phyloP scores from a whole-genome alignment of 108 stramenopile genomes.

The Fragilaria radians region DNA sequence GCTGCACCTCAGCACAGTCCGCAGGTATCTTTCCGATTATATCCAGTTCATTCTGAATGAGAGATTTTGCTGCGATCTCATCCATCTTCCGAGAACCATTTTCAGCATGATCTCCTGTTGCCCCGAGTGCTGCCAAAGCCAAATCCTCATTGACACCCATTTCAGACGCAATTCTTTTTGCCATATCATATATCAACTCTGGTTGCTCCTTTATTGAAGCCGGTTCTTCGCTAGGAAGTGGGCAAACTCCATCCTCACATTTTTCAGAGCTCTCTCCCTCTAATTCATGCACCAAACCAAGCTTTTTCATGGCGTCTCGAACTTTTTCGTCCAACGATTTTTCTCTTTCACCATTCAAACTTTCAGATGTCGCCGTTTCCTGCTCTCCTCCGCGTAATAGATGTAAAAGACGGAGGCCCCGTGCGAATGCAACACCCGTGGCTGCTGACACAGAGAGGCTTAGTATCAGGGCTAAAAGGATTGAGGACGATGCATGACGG shows the following conservation, averaged over 20 bases:
- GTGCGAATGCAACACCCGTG: too few species aligned
- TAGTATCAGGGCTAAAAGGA: too few species aligned
- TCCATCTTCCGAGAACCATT: constrained; percentile 28
- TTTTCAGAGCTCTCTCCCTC: constrained; percentile 19
- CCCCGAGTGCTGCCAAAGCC: constrained; percentile 66
- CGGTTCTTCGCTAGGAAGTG: constrained; percentile 16
- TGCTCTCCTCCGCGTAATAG: constrained; percentile 3
- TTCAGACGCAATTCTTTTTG: constrained; percentile 38
- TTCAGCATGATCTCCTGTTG: constrained; percentile 34
- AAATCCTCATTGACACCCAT: constrained; percentile 55
- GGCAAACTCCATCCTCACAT: constrained; percentile 57
- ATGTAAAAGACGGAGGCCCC: too few species aligned
- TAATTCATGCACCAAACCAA: constrained; percentile 34
- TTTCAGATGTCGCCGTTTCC: constrained; percentile 2
- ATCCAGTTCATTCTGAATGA: constrained; percentile 66
- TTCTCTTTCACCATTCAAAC: background rate
- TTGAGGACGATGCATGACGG: too few species aligned
- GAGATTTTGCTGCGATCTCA: constrained; percentile 49
- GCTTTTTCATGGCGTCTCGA: constrained; percentile 64
- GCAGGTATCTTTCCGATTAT: constrained; percentile 49
- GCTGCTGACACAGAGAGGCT: too few species aligned
- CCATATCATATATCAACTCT: constrained; percentile 34
- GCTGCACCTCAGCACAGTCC: constrained; percentile 50
- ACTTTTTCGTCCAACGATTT: constrained; percentile 68
- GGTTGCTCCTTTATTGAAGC: constrained; percentile 6